phyloP scores from a whole-genome alignment of 192 early-diverging fungal species.

The Coemansia sp. region DNA sequence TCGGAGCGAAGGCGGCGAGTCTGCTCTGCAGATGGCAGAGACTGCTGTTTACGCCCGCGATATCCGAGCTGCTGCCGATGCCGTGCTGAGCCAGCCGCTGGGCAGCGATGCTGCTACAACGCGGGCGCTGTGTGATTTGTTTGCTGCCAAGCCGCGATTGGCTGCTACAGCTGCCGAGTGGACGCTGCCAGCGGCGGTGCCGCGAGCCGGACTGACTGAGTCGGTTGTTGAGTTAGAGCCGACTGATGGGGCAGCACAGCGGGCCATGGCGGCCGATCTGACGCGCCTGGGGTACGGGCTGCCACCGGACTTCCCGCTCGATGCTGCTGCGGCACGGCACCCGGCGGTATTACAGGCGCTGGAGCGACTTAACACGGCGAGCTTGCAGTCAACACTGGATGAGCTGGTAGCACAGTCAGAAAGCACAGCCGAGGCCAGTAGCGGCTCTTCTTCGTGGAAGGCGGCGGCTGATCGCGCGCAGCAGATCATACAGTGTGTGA shows the following conservation, averaged over 20 bases:
- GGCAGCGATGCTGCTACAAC: not conserved
- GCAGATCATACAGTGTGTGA: slow-evolving; percentile 40
- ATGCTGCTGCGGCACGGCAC: slow-evolving; percentile 29
- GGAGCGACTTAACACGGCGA: slow-evolving; percentile 44
- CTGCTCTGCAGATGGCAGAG: slow-evolving; percentile 12
- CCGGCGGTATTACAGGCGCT: slow-evolving; percentile 46
- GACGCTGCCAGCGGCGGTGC: slow-evolving; percentile 36
- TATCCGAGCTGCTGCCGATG: slow-evolving; percentile 24
- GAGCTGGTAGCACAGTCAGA: slow-evolving; percentile 7
- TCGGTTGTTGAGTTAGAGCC: not conserved
- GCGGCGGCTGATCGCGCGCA: slow-evolving; percentile 24
- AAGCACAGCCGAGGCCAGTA: not conserved
- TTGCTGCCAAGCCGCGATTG: slow-evolving; percentile 42
- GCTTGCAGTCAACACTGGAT: slow-evolving; percentile 33
- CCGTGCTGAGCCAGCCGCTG: slow-evolving; percentile 14
- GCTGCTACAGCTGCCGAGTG: slow-evolving; percentile 19
- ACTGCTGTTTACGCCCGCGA: slow-evolving; percentile 39
- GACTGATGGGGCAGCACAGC: slow-evolving; percentile 10
- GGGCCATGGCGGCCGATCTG: slow-evolving; percentile 25
- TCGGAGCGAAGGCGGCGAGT: not conserved
- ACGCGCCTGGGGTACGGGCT: slow-evolving; percentile 38
- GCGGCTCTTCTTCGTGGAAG: slow-evolving; percentile 28
- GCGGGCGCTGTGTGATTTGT: slow-evolving; percentile 40
- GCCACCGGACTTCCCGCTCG: slow-evolving; percentile 48
- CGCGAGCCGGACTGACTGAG: slow-evolving; percentile 14